Evolutionary conservation across 2,329 filamentous ascomycete genomes (phyloP).

Genomic region (Penicillium sp.): DNA sequence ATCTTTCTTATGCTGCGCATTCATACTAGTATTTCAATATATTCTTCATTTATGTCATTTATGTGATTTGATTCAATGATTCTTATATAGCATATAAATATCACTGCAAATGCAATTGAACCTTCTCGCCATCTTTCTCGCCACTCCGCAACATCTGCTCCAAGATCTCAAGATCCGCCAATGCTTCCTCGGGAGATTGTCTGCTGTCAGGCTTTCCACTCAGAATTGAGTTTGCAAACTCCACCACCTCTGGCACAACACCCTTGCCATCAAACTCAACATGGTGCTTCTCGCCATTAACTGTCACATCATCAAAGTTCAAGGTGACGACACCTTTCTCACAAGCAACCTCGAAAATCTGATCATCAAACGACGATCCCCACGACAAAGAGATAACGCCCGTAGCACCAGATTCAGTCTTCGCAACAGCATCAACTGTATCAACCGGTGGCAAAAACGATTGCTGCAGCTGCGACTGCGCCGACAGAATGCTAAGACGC

Average conservation of each 20-base stretch:
- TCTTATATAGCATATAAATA: neutral
- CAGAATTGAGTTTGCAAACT: slow-evolving; percentile 51
- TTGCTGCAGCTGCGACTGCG: slow-evolving; percentile 51
- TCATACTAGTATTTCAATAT: neutral
- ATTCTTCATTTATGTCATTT: neutral
- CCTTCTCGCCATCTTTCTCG: slow-evolving; percentile 28
- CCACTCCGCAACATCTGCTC: slow-evolving; percentile 36
- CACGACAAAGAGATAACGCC: slow-evolving; percentile 54
- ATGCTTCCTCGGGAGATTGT: slow-evolving; percentile 52
- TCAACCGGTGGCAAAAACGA: slow-evolving; percentile 56
- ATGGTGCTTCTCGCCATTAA: slow-evolving; percentile 40
- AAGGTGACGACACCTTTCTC: slow-evolving; percentile 53
- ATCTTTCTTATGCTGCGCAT: neutral
- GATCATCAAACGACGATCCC: slow-evolving; percentile 52
- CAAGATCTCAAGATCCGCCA: slow-evolving; percentile 53
- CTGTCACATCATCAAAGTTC: slow-evolving; percentile 35
- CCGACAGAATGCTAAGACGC: slow-evolving; percentile 45
- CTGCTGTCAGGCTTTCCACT: slow-evolving; percentile 41
- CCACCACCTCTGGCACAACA: slow-evolving; percentile 52
- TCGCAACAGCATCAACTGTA: slow-evolving; percentile 54
- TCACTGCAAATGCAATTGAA: slow-evolving; percentile 26
- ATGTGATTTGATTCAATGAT: neutral
- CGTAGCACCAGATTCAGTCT: slow-evolving; percentile 48
- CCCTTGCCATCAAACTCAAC: slow-evolving; percentile 51
- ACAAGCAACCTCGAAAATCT: slow-evolving; percentile 51